These are phyloP conservation scores for Talaromyces rugulosus DNA, from an alignment of 2,329 filamentous ascomycete genomes.

Conservation along the genomic window DNA sequence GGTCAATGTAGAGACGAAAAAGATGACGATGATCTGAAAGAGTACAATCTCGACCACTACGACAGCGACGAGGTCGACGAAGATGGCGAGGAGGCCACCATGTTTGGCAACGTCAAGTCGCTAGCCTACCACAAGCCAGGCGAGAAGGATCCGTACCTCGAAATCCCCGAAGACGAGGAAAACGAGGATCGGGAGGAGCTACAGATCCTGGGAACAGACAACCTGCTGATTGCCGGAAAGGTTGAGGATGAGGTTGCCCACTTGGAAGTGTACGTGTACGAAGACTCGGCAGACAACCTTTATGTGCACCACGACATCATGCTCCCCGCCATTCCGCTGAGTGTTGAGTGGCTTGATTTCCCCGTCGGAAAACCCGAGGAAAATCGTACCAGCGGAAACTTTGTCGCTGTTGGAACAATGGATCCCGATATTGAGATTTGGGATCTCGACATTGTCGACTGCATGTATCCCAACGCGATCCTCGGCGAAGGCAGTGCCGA, in stretches of 20 bases:
- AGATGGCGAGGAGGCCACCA: conserved; percentile 68
- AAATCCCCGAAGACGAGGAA: conserved; percentile 72
- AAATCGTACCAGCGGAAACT: conserved; percentile 72
- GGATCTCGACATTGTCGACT: conserved; percentile 93
- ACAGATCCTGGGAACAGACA: conserved; percentile 88
- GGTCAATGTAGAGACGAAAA: conserved; percentile 24
- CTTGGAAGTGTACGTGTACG: conserved; percentile 95
- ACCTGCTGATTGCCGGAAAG: conserved; percentile 85
- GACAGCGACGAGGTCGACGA: conserved; percentile 75
- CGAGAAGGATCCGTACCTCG: conserved; percentile 95
- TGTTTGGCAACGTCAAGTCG: conserved; percentile 94
- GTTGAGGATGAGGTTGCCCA: conserved; percentile 97
- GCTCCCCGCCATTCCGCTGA: conserved; percentile 92
- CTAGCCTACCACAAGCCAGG: conserved; percentile 92
- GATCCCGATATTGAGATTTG: conserved; percentile 98
- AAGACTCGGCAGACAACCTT: conserved; percentile 90
- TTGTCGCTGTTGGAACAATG: conserved; percentile 93
- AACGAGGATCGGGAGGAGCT: conserved; percentile 91
- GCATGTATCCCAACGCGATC: conserved; percentile 97
- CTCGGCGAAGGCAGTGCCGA: conserved; percentile 67
- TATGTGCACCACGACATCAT: conserved; percentile 99
- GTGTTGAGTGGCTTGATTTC: conserved; percentile 91
- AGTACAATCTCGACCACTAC: conserved; percentile 95
- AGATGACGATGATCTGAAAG: conserved; percentile 83
- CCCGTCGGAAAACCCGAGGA: conserved; percentile 71